Conservation (phyloP, 306 rosid species). For the Prunus davidiana region DNA sequence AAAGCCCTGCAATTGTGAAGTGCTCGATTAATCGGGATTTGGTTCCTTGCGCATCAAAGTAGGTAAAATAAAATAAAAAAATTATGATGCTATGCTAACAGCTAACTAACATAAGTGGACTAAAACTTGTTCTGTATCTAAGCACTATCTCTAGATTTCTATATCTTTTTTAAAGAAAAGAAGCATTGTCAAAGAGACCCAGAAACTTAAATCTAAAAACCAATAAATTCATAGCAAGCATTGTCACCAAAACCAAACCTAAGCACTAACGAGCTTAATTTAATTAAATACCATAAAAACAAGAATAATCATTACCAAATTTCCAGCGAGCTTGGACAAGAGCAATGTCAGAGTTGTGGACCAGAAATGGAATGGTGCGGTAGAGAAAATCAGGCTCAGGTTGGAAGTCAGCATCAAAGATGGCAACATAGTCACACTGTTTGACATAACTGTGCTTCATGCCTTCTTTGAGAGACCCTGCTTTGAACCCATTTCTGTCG, state of each 20-base stretch:
- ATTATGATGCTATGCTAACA: too few relatives aligned
- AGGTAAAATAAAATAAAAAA: too few relatives aligned
- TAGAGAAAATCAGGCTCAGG: conserved; percentile 80
- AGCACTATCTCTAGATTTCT: too few relatives aligned
- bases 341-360: conserved; percentile 59
- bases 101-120: not conserved
- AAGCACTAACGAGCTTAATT: not conserved
- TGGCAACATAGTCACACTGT: conserved; percentile 76
- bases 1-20: not conserved
- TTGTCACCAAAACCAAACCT: not conserved
- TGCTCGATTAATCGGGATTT: not conserved
- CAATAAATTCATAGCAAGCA: not conserved
- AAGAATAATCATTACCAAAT: conserved; percentile 42
- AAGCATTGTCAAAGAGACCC: not conserved
- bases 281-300: not conserved
- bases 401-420: conserved; percentile 93
- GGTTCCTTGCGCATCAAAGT: not conserved
- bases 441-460: conserved; percentile 86
- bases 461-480: conserved; percentile 87
- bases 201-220: not conserved
- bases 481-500: conserved; percentile 86
- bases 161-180: too few relatives aligned
- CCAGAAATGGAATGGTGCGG: conserved; percentile 70
- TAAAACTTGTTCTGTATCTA: not conserved
- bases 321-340: conserved; percentile 94